A percentile compares a stretch with the other conserved stretches of the same genome.
phyloP scores from a whole-genome alignment of 352 stramenopile genomes.

The Pythium periplocum region DNA sequence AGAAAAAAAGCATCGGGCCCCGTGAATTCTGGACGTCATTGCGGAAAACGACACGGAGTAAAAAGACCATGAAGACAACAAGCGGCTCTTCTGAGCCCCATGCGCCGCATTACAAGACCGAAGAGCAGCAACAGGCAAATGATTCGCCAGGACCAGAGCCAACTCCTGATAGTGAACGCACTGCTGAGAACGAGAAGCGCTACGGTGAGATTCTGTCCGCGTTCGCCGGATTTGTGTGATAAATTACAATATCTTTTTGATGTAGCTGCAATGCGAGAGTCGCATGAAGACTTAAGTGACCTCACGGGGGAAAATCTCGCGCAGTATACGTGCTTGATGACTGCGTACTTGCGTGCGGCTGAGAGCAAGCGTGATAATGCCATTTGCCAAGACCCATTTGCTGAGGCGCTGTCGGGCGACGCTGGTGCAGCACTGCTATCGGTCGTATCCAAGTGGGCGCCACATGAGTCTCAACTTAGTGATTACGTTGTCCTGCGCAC shows the following conservation, averaged over 20 bases:
- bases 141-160: slow-evolving; percentile 1
- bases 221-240: not conserved
- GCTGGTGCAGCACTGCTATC: not conserved
- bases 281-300: too few species aligned
- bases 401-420: slow-evolving; percentile 11
- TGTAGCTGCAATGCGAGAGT: slow-evolving; percentile 1
- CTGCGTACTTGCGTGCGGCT: slow-evolving; percentile 16
- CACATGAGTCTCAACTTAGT: not conserved
- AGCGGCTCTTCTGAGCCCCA: slow-evolving; percentile 18
- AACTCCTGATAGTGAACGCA: not conserved
- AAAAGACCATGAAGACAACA: slow-evolving; percentile 5
- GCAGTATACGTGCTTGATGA: slow-evolving; percentile 10
- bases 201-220: slow-evolving; percentile 1
- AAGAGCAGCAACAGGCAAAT: slow-evolving; percentile 5
- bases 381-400: slow-evolving; percentile 19
- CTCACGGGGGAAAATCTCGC: not conserved
- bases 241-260: slow-evolving; percentile 1
- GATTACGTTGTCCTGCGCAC: slow-evolving; percentile 18
- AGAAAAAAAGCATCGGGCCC: too few species aligned
- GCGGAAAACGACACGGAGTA: not conserved
- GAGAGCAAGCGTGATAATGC: slow-evolving; percentile 13
- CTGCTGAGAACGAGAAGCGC: not conserved
- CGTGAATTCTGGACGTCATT: not conserved
- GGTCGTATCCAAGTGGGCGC: slow-evolving; percentile 9
- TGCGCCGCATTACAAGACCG: slow-evolving; percentile 8